Base-by-base conservation (phyloP, 169 alveolate species). In the Sarcocystis neurona region DNA sequence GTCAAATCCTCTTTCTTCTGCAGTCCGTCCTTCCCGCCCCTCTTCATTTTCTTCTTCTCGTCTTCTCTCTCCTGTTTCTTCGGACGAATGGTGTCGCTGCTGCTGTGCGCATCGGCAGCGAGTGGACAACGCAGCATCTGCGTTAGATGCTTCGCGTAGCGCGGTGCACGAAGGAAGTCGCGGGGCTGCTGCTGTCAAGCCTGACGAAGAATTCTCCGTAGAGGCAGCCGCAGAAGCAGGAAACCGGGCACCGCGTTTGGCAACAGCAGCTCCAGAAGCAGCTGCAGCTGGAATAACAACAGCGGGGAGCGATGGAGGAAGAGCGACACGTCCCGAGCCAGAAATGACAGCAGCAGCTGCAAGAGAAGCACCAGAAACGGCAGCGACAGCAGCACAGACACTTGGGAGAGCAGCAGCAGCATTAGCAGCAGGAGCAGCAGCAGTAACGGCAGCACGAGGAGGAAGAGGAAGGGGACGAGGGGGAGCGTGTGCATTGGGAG, bases 341-440 rank as follows among this genome's bases (percentile, higher is more conserved):
- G n/a, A 8, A 15, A 37, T 12, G 58, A 4, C 8, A 39, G 2
- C 39, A 0, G 58, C 18, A 15, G 2, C 1, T 72, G 20, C 82
- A 39, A 20, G 48, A 32, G 48, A 3, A 15, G 8, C n/a, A 2
- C 85, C 85, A 5, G 63, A 10, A 20, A 53, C 20, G 20, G n/a
- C 63, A 53, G 63, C 63, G 63, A 10, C 63, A 20, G 20, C 10
- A 20, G n/a, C 63, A 53, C 12, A 37, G 30, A 37, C 41, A 63
- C 15, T 27, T 27, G 75, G 8, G 75, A 27, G 18, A 34, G 79
- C 79, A 70, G 79, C 79, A 70, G 50, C 79, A 37, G 79, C 48
- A 32, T 10, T n/a, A n/a, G 79, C 50, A 6, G 79, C 79, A 37
- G 48, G 23, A 70, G 79, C 50, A 70, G 47, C 79, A 70, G 79